Conservation (phyloP, 306 rosid genomes). For the Malus sylvestris region DNA sequence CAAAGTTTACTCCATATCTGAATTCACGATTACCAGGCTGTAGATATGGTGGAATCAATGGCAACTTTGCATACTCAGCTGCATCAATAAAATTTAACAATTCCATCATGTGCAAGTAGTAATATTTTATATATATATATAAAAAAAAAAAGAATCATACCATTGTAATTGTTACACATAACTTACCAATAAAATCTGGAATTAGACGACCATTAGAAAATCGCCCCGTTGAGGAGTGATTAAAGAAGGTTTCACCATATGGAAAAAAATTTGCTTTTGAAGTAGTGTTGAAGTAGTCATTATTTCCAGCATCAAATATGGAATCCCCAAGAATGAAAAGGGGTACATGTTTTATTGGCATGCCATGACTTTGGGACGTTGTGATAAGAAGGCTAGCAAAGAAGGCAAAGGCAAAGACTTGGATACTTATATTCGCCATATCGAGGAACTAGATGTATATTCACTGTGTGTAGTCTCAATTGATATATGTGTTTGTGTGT, state of each 20-base stretch:
- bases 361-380: not conserved
- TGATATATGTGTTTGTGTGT: too few relatives aligned
- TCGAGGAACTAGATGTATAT: too few relatives aligned
- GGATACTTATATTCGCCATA: not conserved
- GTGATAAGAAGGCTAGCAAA: not conserved
- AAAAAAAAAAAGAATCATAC: too few relatives aligned
- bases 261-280: constrained; percentile 14
- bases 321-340: constrained; percentile 63
- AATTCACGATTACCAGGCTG: constrained; percentile 12
- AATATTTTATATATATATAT: not conserved
- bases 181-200: constrained; percentile 36
- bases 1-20: constrained; percentile 29
- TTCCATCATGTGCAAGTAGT: too few relatives aligned
- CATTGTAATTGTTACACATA: too few relatives aligned
- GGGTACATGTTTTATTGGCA: constrained; percentile 6
- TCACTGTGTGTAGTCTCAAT: too few relatives aligned
- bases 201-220: constrained; percentile 33
- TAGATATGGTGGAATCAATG: constrained; percentile 30
- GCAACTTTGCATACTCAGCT: constrained; percentile 36
- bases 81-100: not conserved
- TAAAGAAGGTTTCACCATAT: constrained; percentile 35
- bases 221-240: constrained; percentile 27
- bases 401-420: not conserved
- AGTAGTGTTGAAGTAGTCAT: constrained; percentile 32
- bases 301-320: constrained; percentile 49